These are phyloP conservation scores for Huntiella savannae DNA, from an alignment of 2,329 filamentous ascomycete species.

Conservation along the genomic window DNA sequence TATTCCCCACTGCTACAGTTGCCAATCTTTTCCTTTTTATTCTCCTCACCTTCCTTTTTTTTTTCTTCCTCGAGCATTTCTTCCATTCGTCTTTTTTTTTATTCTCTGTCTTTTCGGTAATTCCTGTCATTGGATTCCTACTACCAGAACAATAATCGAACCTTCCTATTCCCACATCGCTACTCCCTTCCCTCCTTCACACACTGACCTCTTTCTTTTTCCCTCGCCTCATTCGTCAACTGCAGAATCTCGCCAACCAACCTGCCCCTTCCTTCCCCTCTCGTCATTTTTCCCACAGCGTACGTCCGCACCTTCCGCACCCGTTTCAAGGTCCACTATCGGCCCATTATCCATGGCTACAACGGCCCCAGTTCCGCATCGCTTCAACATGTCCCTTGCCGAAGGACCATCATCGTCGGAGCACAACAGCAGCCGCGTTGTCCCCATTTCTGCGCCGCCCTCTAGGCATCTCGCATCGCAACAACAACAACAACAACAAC, in stretches of 20 bases:
- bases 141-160: neutral
- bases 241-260: neutral
- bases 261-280: neutral
- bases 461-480: slow-evolving; percentile 25
- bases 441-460: slow-evolving; percentile 37
- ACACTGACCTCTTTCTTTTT: neutral
- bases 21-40: slow-evolving; percentile 1
- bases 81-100: neutral
- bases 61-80: too few species aligned
- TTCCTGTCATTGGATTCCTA: slow-evolving; percentile 1
- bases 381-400: slow-evolving; percentile 8
- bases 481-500: too few species aligned
- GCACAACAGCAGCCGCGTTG: slow-evolving; percentile 16
- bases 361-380: slow-evolving; percentile 12
- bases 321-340: too few species aligned
- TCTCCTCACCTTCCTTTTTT: neutral
- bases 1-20: neutral
- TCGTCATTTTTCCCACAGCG: too few species aligned
- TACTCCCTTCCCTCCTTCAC: neutral
- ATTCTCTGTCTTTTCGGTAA: neutral
- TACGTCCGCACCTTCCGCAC: neutral
- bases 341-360: slow-evolving; percentile 10
- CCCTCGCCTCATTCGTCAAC: slow-evolving; percentile 1
- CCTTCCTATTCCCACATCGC: too few species aligned
- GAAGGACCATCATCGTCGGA: slow-evolving; percentile 2